Base-by-base conservation (phyloP, 768 basidiomycete genomes). In the Paxillus rubicundulus region DNA sequence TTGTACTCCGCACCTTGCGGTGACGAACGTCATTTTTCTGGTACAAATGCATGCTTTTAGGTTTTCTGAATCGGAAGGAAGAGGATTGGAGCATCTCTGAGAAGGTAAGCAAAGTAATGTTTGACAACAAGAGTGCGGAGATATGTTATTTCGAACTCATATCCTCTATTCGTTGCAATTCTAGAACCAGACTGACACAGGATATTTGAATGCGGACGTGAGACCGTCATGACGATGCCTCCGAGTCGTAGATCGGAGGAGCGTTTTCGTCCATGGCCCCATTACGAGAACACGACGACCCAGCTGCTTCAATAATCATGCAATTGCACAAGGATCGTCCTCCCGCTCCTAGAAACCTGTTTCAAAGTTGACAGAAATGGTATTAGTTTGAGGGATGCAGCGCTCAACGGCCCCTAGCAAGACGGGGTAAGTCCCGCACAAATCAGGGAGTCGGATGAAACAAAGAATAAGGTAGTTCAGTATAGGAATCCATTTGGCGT, bases 31-130 rank as follows among this genome's bases (percentile, higher is more conserved):
- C 39, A 41, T 21, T 24, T 24, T 20, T 14, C 36, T 14, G 13
- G 36, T 37, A n/a, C 36, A 37, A 50, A 36, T 13, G 39, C 48
- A 54, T 54, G 17, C 40, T 53, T 64, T 58, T 53, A 5, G 37
- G 39, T 57, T 62, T 59, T 45, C 43, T 33, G 8, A 55, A 54
- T 39, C 17, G 45, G 41, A 58, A 56, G 32, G 46, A 30, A 50
- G 57, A 39, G 13, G 55, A 50, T 48, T 38, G 45, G 17, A 52
- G 42, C 45, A 59, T 53, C 36, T 37, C 20, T 17, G 36, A 37
- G 18, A n/a, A 36, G 21, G 36, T 47, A 24, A 24, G 24, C 17
- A 48, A 9, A 34, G 18, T 12, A 34, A 27, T 21, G 16, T 24
- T 0, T 40, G 50, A 40, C 38, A 39, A 32, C n/a, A 42, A 37